Evolutionary conservation across 495 filamentous ascomycete species (phyloP), one percentile per base, ranked within the genome.

Genomic region (Extremus antarcticus): DNA sequence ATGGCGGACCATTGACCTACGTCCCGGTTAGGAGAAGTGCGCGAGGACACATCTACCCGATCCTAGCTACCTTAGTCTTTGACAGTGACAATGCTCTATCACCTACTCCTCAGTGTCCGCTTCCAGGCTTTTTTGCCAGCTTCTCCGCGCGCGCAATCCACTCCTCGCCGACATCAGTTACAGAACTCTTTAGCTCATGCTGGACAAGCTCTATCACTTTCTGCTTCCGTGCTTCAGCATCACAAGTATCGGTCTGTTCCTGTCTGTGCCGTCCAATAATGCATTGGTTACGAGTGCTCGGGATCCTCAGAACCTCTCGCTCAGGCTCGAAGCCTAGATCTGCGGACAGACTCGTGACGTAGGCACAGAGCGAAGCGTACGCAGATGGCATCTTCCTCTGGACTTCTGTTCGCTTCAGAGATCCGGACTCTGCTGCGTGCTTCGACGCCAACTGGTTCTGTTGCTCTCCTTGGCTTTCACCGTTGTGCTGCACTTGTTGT

Each of bases 261-360:
- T 24, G 22, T 20, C 8, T 39, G 9, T 43, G 47, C 13, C 71
- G 55, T 3, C 91, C 90, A 56, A 96, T 58, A 23, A 98, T 70
- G 0, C 78, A 88, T 20, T 82, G 76, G 69, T 97, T 96, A 56
- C 94, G 74, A 40, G 91, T 95, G 66, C 88, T 92, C 10, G 91
- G 90, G 51, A 96, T 94, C 39, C 88, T 73, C 47, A 98, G 64
- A 70, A 87, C 78, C 51, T 91, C 88, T 54, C 75, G 84, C 65
- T 96, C 88, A 4, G 86, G 76, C 2, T 76, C 74, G 74, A 81
- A 95, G 0, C 88, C 90, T 51, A 87, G 73, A 23, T 86, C 81
- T 16, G 63, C 65, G 0, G 86, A 80, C 25, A 98, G 74, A 32
- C 70, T 63, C 25, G 78, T 72, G 1, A 85, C 79, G 73, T 89